Percentiles rank a stretch among this genome's conserved stretches.
phyloP scores from a whole-genome alignment of 2,329 filamentous ascomycete genomes.

The Teratosphaeria epicoccoides region DNA sequence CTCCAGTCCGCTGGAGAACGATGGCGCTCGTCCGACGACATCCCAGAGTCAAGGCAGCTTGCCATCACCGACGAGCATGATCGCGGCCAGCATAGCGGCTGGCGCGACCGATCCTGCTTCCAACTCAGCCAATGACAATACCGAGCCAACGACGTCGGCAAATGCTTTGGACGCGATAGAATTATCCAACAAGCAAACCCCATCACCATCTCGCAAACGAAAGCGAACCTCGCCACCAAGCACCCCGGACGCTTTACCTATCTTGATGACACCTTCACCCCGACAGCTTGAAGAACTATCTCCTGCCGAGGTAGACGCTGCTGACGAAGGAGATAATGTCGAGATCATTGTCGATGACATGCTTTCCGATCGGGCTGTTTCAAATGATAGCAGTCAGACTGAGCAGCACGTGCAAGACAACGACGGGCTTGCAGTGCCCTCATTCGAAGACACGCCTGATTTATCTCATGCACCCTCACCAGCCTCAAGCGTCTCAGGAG shows the following conservation, averaged over 20 bases:
- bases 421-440: constrained; percentile 4
- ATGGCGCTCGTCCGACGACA: constrained; percentile 14
- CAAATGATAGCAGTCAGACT: constrained; percentile 6
- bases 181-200: not conserved
- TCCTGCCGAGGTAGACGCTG: not conserved
- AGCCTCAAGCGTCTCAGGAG: constrained; percentile 14
- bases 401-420: constrained; percentile 7
- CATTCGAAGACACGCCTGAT: constrained; percentile 12
- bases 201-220: constrained; percentile 18
- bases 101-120: not conserved
- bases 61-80: constrained; percentile 4
- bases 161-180: not conserved
- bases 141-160: not conserved
- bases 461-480: constrained; percentile 11
- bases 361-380: constrained; percentile 7
- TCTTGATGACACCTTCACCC: constrained; percentile 1
- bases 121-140: not conserved
- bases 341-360: constrained; percentile 17
- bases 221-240: constrained; percentile 17
- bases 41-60: constrained; percentile 18
- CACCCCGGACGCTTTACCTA: constrained; percentile 3
- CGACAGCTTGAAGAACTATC: constrained; percentile 2
- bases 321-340: constrained; percentile 5
- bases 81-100: not conserved
- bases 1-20: constrained; percentile 12